A percentile compares a stretch with the other conserved stretches of the same genome.
phyloP scores from a whole-genome alignment of 257 asterid species.

The Primulina huaijiensis region DNA sequence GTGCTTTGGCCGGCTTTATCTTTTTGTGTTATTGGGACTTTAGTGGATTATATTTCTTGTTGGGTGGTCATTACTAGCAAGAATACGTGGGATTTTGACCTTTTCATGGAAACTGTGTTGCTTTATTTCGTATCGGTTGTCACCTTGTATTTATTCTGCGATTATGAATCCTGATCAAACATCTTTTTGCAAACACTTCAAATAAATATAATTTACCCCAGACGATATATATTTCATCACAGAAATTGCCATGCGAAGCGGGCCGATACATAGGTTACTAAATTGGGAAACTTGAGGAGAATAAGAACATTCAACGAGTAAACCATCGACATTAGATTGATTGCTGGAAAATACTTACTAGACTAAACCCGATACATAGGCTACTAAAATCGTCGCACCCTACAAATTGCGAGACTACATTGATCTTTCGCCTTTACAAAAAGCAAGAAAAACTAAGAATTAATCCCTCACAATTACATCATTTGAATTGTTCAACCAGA shows the following conservation, averaged over 20 bases:
- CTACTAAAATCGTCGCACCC: neutral
- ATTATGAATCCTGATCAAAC: too few relatives aligned
- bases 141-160: neutral
- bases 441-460: neutral
- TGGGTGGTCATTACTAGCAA: neutral
- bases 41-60: neutral
- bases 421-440: neutral
- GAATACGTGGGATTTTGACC: neutral
- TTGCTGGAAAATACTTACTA: neutral
- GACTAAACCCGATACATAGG: neutral
- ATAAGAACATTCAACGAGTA: too few relatives aligned
- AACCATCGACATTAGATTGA: too few relatives aligned
- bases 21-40: too few relatives aligned
- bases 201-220: too few relatives aligned
- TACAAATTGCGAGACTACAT: neutral
- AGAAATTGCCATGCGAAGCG: too few relatives aligned
- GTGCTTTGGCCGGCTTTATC: constrained; percentile 41
- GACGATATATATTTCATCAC: too few relatives aligned
- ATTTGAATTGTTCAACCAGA: neutral
- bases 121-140: neutral
- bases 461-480: neutral
- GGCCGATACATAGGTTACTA: too few relatives aligned
- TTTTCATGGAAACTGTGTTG: neutral
- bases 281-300: too few relatives aligned
- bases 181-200: too few relatives aligned